Percentiles rank a stretch among this genome's conserved stretches.
Conservation (phyloP, 176 grass and related monocot genomes). For the Triticum aestivum region DNA sequence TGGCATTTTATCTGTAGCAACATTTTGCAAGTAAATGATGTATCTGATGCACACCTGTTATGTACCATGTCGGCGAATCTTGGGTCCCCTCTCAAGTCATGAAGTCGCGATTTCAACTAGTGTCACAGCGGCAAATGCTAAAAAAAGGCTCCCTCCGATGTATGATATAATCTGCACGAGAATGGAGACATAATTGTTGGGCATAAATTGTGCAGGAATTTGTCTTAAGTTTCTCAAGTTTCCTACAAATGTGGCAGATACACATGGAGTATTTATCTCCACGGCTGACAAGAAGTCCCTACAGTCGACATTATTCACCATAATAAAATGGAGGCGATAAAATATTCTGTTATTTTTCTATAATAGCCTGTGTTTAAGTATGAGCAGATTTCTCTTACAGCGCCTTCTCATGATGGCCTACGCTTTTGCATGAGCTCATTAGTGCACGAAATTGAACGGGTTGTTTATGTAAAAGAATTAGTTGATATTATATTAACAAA, state of each 20-base stretch:
- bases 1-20: not conserved
- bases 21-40: not conserved
- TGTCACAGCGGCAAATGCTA: slow-evolving; percentile 86
- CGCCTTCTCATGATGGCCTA: not conserved
- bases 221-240: not conserved
- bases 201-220: slow-evolving; percentile 4
- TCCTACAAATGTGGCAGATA: not conserved
- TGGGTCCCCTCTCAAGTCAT: slow-evolving; percentile 13
- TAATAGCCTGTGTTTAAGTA: not conserved
- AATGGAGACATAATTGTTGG: not conserved
- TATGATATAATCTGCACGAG: slow-evolving; percentile 80
- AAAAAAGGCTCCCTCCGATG: slow-evolving; percentile 85
- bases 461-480: not conserved
- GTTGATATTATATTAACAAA: not conserved
- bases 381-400: not conserved
- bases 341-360: not conserved
- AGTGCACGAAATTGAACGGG: not conserved
- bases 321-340: not conserved
- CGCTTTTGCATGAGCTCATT: not conserved
- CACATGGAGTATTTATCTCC: not conserved
- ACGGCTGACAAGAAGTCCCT: not conserved
- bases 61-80: slow-evolving; percentile 9
- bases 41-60: slow-evolving; percentile 23
- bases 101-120: slow-evolving; percentile 75
- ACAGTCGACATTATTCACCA: not conserved